Conservation (phyloP, 805 yeast genomes). For the Kodamaea restingae region DNA sequence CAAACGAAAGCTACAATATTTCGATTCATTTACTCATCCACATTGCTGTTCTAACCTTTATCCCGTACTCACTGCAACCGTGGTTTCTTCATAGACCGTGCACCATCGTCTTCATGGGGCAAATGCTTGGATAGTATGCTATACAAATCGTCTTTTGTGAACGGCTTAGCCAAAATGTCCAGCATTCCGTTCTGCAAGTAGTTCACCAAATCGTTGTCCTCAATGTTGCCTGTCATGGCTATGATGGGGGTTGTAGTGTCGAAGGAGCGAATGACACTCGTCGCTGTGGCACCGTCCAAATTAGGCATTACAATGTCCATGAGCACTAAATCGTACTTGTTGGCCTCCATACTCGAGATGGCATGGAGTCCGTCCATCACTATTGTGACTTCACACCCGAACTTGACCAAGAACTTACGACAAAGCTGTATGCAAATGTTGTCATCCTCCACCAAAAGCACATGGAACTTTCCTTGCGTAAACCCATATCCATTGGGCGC, state of each 20-base stretch:
- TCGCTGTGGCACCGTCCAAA: conserved; percentile 85
- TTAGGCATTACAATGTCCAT: conserved; percentile 93
- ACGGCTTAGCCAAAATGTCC: conserved; percentile 90
- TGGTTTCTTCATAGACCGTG: conserved; percentile 7
- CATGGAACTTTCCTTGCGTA: conserved; percentile 56
- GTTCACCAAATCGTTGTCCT: conserved; percentile 73
- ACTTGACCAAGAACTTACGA: conserved; percentile 73
- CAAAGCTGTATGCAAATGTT: conserved; percentile 79
- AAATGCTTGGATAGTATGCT: conserved; percentile 73
- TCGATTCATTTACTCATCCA: too few species aligned
- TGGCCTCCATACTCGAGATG: conserved; percentile 66
- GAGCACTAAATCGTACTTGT: conserved; percentile 65
- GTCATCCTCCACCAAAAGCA: conserved; percentile 75
- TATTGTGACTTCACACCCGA: conserved; percentile 89
- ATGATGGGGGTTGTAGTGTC: conserved; percentile 86
- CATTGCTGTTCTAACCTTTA: too few species aligned
- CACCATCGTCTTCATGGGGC: conserved; percentile 23
- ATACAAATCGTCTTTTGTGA: conserved; percentile 80
- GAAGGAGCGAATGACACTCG: conserved; percentile 80
- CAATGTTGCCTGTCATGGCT: conserved; percentile 90
- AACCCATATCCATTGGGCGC: conserved; percentile 8
- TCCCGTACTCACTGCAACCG: conserved; percentile 7
- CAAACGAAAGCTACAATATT: too few species aligned
- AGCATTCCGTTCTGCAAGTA: conserved; percentile 87
- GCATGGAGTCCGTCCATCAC: conserved; percentile 92